Evolutionary conservation across 129 eudicot species (phyloP).

Genomic region (Lactuca saligna): DNA sequence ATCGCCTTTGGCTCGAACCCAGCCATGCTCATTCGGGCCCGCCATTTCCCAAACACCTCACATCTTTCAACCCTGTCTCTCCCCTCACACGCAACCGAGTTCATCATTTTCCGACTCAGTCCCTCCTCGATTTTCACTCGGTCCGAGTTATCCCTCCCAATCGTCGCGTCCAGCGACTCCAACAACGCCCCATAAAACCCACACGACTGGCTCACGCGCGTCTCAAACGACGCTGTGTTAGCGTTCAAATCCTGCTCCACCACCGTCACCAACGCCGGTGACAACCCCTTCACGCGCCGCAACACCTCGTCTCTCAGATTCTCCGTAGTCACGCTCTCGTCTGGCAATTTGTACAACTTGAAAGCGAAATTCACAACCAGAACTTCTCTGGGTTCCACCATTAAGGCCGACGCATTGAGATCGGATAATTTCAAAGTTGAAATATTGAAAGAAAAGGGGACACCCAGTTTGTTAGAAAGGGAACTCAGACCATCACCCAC

Average conservation of each 20-base stretch:
- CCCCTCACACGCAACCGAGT: slow-evolving; percentile 97
- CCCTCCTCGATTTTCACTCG: slow-evolving; percentile 77
- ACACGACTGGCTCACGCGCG: slow-evolving; percentile 64
- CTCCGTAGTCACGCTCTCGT: slow-evolving; percentile 95
- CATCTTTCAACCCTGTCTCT: slow-evolving; percentile 88
- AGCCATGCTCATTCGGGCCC: slow-evolving; percentile 97
- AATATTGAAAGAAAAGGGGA: slow-evolving; percentile 35
- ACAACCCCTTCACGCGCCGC: slow-evolving; percentile 67
- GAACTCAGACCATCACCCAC: slow-evolving; percentile 47
- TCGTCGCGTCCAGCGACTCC: slow-evolving; percentile 68
- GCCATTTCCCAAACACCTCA: slow-evolving; percentile 97
- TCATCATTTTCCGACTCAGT: slow-evolving; percentile 73
- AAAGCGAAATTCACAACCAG: slow-evolving; percentile 72
- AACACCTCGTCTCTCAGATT: slow-evolving; percentile 78
- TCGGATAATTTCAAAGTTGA: slow-evolving; percentile 32
- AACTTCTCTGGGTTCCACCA: slow-evolving; percentile 43
- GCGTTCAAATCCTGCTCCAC: slow-evolving; percentile 81
- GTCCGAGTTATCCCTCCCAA: slow-evolving; percentile 51
- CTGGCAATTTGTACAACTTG: slow-evolving; percentile 63
- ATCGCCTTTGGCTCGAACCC: slow-evolving; percentile 53
- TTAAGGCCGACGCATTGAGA: slow-evolving; percentile 41
- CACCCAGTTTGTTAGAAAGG: slow-evolving; percentile 40
- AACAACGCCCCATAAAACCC: slow-evolving; percentile 68
- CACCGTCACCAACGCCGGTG: slow-evolving; percentile 68
- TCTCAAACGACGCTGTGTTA: slow-evolving; percentile 69